A percentile compares a stretch with the other conserved stretches of the same genome.
Evolutionary conservation across 1,139 yeast species (phyloP).

Genomic region (Hemisphaericaspora subhashii): DNA sequence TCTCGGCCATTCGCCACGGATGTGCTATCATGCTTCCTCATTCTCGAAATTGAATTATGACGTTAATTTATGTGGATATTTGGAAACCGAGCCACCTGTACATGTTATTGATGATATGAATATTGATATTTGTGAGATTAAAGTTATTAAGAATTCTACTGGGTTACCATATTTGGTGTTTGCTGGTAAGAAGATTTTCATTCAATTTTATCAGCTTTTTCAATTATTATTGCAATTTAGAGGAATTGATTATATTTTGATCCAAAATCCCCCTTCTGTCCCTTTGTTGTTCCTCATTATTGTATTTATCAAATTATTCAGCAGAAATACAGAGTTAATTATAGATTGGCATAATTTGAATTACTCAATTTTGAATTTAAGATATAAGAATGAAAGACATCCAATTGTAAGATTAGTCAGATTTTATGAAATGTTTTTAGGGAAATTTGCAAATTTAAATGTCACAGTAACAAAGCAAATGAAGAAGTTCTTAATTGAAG

Average conservation of each 20-base stretch:
- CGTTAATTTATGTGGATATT: conserved; percentile 85
- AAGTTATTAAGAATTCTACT: conserved; percentile 41
- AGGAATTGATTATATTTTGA: conserved; percentile 67
- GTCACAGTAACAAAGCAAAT: conserved; percentile 79
- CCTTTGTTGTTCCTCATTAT: conserved; percentile 73
- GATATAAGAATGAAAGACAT: conserved; percentile 53
- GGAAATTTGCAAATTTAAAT: conserved; percentile 59
- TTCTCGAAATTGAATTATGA: conserved; percentile 67
- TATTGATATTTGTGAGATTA: conserved; percentile 53
- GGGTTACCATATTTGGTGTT: conserved; percentile 57
- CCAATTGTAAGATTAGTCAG: conserved; percentile 63
- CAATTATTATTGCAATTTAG: conserved; percentile 52
- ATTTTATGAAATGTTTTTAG: conserved; percentile 57
- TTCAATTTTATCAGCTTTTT: conserved; percentile 53
- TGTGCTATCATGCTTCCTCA: conserved; percentile 86
- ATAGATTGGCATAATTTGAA: conserved; percentile 98
- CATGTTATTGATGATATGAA: conserved; percentile 51
- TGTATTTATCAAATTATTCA: conserved; percentile 50
- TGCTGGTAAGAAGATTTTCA: conserved; percentile 57
- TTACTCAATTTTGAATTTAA: conserved; percentile 74
- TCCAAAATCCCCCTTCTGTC: conserved; percentile 92
- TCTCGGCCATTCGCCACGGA: conserved; percentile 92
- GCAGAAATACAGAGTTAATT: conserved; percentile 62
- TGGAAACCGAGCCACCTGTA: conserved; percentile 56
- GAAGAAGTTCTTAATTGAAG: conserved; percentile 56